Conservation (phyloP, 305 asterid species). For the Rubia peregrina region DNA sequence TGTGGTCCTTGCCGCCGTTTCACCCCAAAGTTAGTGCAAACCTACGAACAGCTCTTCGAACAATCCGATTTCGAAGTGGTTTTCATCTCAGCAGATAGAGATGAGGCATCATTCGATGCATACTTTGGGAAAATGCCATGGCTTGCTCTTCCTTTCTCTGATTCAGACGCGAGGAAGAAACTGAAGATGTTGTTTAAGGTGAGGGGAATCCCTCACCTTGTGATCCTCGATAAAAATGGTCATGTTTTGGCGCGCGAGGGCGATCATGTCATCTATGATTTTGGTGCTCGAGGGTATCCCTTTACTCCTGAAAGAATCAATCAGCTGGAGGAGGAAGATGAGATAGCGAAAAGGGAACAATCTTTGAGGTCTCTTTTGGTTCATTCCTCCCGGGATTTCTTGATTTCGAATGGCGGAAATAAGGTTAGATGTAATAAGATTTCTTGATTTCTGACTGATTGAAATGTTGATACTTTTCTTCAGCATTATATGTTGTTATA, state of each 20-base stretch:
- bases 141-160: slow-evolving; percentile 32
- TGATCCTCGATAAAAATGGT: slow-evolving; percentile 18
- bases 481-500: background rate
- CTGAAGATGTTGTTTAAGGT: slow-evolving; percentile 22
- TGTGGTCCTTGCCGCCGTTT: slow-evolving; percentile 27
- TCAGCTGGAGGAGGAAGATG: slow-evolving; percentile 21
- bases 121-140: slow-evolving; percentile 28
- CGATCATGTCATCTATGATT: slow-evolving; percentile 10
- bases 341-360: slow-evolving; percentile 18
- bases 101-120: slow-evolving; percentile 20
- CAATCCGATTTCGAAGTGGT: slow-evolving; percentile 25
- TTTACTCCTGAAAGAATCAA: slow-evolving; percentile 22
- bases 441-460: background rate
- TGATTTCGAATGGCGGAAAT: slow-evolving; percentile 20
- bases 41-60: slow-evolving; percentile 13
- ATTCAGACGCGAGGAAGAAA: slow-evolving; percentile 16
- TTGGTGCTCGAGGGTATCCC: slow-evolving; percentile 25
- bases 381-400: slow-evolving; percentile 17
- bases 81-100: slow-evolving; percentile 28
- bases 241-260: slow-evolving; percentile 18
- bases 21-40: slow-evolving; percentile 22
- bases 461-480: background rate
- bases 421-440: slow-evolving; percentile 7
- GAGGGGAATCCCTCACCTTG: slow-evolving; percentile 23
- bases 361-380: slow-evolving; percentile 26